Evolutionary conservation across 257 asterid species (phyloP), one percentile per base, ranked within the genome.

Genomic region (Forsythia suspensa): DNA sequence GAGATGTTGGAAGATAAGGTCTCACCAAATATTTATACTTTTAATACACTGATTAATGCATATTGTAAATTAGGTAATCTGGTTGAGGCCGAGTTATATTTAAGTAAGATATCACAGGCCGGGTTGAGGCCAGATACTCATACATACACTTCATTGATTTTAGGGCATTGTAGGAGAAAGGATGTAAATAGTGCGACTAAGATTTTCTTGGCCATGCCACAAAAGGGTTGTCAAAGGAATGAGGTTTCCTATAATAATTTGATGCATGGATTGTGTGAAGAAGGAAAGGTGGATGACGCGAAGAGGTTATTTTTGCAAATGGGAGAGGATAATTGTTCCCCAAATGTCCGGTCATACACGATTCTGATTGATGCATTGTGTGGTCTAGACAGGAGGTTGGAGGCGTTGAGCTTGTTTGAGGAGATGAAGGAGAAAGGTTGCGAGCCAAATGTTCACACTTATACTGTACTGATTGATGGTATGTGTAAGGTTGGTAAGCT

Each of bases 381-480:
- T 82, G 85, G 89, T 70, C 61, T 72, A 18, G 83, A 68, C 79
- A 87, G 92, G 88, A 87, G 85, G 77, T 51, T 67, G 68, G 96
- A 91, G 77, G 96, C 94, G 36, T 71, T 89, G 84, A 75, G 78
- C 76, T 78, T 92, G 85, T 86, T 92, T 74, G 78, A 85, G 74
- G 90, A 87, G 82, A 92, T 92, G 97, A 84, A 73, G 88, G 89
- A 91, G 91, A 91, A 84, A 80, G 91, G 97, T 20, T 85, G 91
- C 66, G 79, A 86, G 76, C 96, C 95, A 10, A 91, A 92, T 81
- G 87, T 79, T 76, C 86, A 91, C 78, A 89, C 95, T 36, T 92
- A 91, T 79, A 89, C 96, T 52, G 95, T 84, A 78, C 79, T 89
- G 48, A 82, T 92, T 36, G 88, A 89, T 72, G 84, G 89, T 55